Percentiles rank a stretch among this genome's conserved stretches.
These are phyloP conservation scores for Fusarium sp. DNA, from an alignment of 2,329 filamentous ascomycete species.

Conservation along the genomic window DNA sequence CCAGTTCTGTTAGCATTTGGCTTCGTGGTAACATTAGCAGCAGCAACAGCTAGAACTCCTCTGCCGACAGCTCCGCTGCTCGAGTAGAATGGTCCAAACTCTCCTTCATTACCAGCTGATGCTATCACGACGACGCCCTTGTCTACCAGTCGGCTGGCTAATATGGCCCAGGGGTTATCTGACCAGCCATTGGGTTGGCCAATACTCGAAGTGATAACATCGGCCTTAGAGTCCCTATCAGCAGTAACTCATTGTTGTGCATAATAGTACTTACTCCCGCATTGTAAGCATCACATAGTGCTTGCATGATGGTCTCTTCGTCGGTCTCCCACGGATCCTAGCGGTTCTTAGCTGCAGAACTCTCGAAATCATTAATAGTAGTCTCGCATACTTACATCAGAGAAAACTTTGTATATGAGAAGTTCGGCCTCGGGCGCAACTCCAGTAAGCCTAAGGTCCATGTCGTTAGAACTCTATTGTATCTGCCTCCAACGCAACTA, in stretches of 20 bases:
- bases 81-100: slow-evolving; percentile 57
- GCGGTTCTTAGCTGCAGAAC: not conserved
- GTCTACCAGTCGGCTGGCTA: slow-evolving; percentile 53
- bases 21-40: slow-evolving; percentile 54
- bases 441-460: slow-evolving; percentile 50
- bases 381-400: slow-evolving; percentile 37
- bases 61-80: slow-evolving; percentile 46
- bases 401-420: slow-evolving; percentile 56
- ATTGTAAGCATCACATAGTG: slow-evolving; percentile 49
- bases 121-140: slow-evolving; percentile 60
- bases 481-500: not conserved
- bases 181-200: slow-evolving; percentile 51
- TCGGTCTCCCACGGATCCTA: slow-evolving; percentile 45
- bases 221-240: slow-evolving; percentile 41
- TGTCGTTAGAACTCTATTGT: not conserved
- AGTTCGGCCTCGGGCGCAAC: slow-evolving; percentile 57
- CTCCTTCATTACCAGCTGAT: slow-evolving; percentile 62
- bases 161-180: slow-evolving; percentile 54
- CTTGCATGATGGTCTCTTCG: slow-evolving; percentile 49
- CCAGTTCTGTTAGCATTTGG: slow-evolving; percentile 46
- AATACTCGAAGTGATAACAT: slow-evolving; percentile 56
- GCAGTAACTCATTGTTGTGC: not conserved
- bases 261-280: slow-evolving; percentile 41
- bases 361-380: not conserved
- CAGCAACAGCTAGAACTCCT: slow-evolving; percentile 49